Evolutionary conservation across 768 basidiomycete genomes (phyloP).

Genomic region (Lentinus tigrinus): DNA sequence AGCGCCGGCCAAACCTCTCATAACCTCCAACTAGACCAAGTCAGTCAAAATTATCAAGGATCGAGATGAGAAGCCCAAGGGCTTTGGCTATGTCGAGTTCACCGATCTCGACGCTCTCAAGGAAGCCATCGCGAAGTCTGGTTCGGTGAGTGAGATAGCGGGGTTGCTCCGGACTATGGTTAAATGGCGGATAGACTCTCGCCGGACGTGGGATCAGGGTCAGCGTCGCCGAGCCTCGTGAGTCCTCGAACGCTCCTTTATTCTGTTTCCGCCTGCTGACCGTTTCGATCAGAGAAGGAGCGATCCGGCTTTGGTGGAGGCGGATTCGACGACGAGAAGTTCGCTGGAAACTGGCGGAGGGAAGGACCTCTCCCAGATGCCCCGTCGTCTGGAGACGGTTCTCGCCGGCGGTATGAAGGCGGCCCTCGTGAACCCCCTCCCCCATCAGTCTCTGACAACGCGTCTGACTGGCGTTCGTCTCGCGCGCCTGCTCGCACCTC

Average conservation of each 20-base stretch:
- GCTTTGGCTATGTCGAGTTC: conserved; percentile 98
- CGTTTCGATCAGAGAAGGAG: conserved; percentile 64
- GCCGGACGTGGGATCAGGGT: conserved; percentile 82
- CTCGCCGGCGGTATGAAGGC: conserved; percentile 68
- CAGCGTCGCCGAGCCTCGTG: conserved; percentile 95
- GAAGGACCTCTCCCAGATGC: conserved; percentile 80
- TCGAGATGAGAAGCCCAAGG: conserved; percentile 92
- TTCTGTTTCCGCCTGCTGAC: conserved; percentile 13
- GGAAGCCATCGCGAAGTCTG: conserved; percentile 72
- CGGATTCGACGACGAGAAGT: conserved; percentile 72
- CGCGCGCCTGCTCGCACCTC: conserved; percentile 34
- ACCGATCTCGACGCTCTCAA: conserved; percentile 83
- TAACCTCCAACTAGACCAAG: conserved; percentile 51
- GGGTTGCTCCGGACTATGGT: conserved; percentile 5
- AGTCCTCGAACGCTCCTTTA: conserved; percentile 34
- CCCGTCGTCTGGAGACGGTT: conserved; percentile 58
- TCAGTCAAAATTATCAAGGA: conserved; percentile 92
- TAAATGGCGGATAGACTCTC: conserved; percentile 47
- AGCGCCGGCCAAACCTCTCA: neutral
- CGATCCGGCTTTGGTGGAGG: conserved; percentile 55
- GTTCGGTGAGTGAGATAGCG: conserved; percentile 49
- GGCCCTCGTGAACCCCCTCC: conserved; percentile 41
- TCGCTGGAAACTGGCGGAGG: conserved; percentile 82
- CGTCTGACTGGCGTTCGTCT: conserved; percentile 72
- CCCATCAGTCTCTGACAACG: conserved; percentile 57